Evolutionary conservation across 2,329 filamentous ascomycete species (phyloP), one percentile per base, ranked within the genome.

Genomic region (Penicillium sp.): DNA sequence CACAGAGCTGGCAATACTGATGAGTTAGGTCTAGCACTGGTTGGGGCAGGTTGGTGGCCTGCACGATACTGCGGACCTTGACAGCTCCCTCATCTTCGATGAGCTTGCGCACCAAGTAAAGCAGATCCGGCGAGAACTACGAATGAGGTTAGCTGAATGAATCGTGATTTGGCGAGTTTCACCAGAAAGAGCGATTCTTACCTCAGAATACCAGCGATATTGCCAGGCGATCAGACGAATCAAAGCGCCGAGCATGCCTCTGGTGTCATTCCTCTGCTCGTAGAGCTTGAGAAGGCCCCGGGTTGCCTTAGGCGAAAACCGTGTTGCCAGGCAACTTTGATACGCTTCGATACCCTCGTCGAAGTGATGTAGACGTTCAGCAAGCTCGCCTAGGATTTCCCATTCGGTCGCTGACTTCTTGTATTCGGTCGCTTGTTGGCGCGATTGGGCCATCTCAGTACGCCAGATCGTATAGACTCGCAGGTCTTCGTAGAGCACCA

Each of bases 391-490:
- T 0, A 99, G 83, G 48, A 99, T 97, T 75, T 99, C 94, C 94
- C 94, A 99, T 72, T 99, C 94, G 63, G 96, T 92, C 2, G 93
- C 89, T 1, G 89, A 94, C 77, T 97, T 99, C 77, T 94, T 94
- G 79, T 97, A 99, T 62, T 95, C 88, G 74, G 96, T 87, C 58
- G 93, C 89, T 73, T 97, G 93, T 50, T 93, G 91, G 19, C 91
- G 88, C 71, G 92, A 97, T 72, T 97, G 93, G 0, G 92, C 90
- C 86, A 97, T 94, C 73, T 99, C 94, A 0, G 94, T 97, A 52
- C 94, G 88, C 94, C 94, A 99, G 73, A 99, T 99, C 11, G 94
- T 99, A 79, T 99, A 99, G 42, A 99, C 93, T 46, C 94, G 90
- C 16, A 99, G 83, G 69, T 99, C 94, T 74, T 99, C 94, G 72